Base-by-base conservation (phyloP, 352 stramenopile genomes). In the Phytophthora multivora region DNA sequence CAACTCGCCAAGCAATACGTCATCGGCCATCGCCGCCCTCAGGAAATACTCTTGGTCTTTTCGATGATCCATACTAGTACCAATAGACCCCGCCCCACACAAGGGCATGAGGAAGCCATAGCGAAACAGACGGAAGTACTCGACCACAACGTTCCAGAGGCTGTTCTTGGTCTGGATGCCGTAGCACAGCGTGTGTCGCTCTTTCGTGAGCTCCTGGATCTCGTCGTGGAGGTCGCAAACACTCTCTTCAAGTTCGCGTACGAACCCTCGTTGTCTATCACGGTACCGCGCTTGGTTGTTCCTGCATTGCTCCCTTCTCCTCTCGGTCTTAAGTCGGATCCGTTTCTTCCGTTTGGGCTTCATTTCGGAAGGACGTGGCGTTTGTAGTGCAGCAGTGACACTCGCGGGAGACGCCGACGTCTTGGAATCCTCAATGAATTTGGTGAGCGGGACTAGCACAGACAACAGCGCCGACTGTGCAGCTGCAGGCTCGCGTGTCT, bases 271-370 rank as follows among this genome's bases (percentile, higher is more conserved):
- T 42, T 79, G 71, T 40, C 73, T 71, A 28, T 73, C 61, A n/a
- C 75, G 71, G 42, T 83, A 83, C 11, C 69, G 61, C 9, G 71
- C 75, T 33, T 83, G 75, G 46, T 80, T 83, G 15, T 53, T 56
- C 15, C 69, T 70, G 46, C 75, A 83, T 41, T 83, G 71, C 39
- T 83, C 58, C 10, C 73, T 60, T 12, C 73, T 70, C 8, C 70
- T 51, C 11, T 77, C 66, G 0, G 72, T 77, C 53, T 77, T 73
- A 28, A 43, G 10, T 39, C 74, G 71, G 41, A 78, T 51, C 26
- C 74, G 67, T 57, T 80, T 55, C 47, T 55, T 78, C 18, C 63
- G 66, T 50, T 73, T 75, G 9, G 38, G 63, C 23, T 66, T 62
- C 19, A 38, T 4, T 51, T 21, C 3, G 18, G 13, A 10, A n/a